Conservation (phyloP, 2,329 filamentous ascomycete genomes). For the Akanthomyces lecanii region DNA sequence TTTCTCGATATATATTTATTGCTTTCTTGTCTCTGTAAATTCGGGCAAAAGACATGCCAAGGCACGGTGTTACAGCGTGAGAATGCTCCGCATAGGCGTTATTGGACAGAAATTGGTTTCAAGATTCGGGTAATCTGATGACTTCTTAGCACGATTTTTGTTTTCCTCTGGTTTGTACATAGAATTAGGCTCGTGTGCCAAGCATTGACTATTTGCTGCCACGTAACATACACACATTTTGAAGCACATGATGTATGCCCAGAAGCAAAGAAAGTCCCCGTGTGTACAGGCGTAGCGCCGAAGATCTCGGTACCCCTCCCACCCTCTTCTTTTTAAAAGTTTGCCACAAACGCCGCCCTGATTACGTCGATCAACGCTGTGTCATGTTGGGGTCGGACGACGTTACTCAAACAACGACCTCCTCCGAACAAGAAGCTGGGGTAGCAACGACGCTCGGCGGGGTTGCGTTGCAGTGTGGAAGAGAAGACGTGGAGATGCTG, state of each 20-base stretch:
- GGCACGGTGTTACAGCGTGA: constrained; percentile 10
- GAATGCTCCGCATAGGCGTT: constrained; percentile 14
- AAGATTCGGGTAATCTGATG: constrained; percentile 5
- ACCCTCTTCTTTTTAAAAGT: not conserved
- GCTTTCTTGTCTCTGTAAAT: not conserved
- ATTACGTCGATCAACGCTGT: not conserved
- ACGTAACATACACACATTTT: constrained; percentile 3
- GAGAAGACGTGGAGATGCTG: not conserved
- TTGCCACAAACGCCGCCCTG: not conserved
- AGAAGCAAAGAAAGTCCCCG: not conserved
- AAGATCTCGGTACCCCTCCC: constrained; percentile 8
- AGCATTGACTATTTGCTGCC: constrained; percentile 14
- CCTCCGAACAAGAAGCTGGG: constrained; percentile 4
- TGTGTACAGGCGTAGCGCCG: not conserved
- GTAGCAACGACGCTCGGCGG: not conserved
- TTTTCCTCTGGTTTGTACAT: constrained; percentile 10
- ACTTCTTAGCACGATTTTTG: not conserved
- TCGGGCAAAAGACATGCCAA: not conserved
- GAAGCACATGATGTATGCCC: constrained; percentile 11
- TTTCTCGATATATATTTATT: constrained; percentile 1
- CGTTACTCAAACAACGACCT: not conserved
- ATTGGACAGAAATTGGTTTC: not conserved
- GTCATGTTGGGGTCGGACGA: not conserved
- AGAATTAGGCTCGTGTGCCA: constrained; percentile 14
- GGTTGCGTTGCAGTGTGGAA: not conserved